Percentiles rank a stretch among this genome's conserved stretches.
Conservation (phyloP, 805 yeast genomes). For the Clavispora vitiphila region DNA sequence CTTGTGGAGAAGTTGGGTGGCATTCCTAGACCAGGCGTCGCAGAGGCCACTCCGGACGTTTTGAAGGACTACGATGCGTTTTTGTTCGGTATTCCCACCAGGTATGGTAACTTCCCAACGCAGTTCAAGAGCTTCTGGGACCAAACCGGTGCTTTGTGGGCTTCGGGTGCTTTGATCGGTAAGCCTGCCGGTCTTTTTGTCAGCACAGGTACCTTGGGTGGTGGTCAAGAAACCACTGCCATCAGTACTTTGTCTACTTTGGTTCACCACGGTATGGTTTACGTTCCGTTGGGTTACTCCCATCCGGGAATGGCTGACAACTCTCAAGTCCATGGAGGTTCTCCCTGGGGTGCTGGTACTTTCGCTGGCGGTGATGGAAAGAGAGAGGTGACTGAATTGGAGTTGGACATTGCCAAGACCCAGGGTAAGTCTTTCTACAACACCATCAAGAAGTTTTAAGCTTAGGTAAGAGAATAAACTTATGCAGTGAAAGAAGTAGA, state of each 20-base stretch:
- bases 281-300: constrained; percentile 71
- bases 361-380: constrained; percentile 74
- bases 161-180: constrained; percentile 60
- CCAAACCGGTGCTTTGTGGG: constrained; percentile 74
- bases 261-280: constrained; percentile 74
- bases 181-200: constrained; percentile 71
- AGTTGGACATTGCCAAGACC: constrained; percentile 53
- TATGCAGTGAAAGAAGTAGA: too few species aligned
- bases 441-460: constrained; percentile 18
- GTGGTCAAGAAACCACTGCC: constrained; percentile 75
- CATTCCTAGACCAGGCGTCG: constrained; percentile 30
- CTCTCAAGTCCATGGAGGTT: constrained; percentile 72
- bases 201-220: constrained; percentile 68
- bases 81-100: constrained; percentile 74
- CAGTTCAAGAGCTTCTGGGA: constrained; percentile 78
- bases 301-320: constrained; percentile 53
- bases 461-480: too few species aligned
- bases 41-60: constrained; percentile 49
- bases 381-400: constrained; percentile 60
- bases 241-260: constrained; percentile 53
- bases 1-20: constrained; percentile 56
- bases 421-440: constrained; percentile 68
- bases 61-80: constrained; percentile 65
- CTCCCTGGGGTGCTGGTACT: constrained; percentile 87
- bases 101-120: constrained; percentile 71